Conservation (phyloP, 192 early-diverging fungal genomes). For the Backusella tarrabulga region DNA sequence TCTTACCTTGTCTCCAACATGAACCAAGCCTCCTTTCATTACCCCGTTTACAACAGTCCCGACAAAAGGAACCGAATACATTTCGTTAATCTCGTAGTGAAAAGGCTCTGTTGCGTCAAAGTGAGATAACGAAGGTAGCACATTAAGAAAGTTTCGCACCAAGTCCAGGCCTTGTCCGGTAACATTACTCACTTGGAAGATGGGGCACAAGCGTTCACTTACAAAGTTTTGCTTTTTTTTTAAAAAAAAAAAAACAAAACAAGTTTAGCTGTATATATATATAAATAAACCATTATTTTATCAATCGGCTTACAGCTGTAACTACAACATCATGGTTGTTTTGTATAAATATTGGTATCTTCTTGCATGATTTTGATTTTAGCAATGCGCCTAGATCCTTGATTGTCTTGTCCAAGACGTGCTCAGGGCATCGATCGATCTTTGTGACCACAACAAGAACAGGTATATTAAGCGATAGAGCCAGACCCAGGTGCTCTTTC, state of each 20-base stretch:
- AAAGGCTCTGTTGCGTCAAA: slow-evolving; percentile 58
- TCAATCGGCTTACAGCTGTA: slow-evolving; percentile 51
- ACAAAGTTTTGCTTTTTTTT: slow-evolving; percentile 61
- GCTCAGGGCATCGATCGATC: slow-evolving; percentile 89
- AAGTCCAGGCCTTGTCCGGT: slow-evolving; percentile 68
- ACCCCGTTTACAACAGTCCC: slow-evolving; percentile 91
- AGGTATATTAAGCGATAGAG: slow-evolving; percentile 82
- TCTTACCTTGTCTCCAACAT: slow-evolving; percentile 78
- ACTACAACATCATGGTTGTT: slow-evolving; percentile 73
- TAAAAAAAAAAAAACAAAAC: not conserved
- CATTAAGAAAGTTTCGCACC: slow-evolving; percentile 82
- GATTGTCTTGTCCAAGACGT: slow-evolving; percentile 80
- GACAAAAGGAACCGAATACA: slow-evolving; percentile 87
- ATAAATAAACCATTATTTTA: no score
- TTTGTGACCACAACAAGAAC: slow-evolving; percentile 94
- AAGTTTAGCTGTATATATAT: not conserved
- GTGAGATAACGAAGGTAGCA: slow-evolving; percentile 64
- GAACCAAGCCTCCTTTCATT: slow-evolving; percentile 61
- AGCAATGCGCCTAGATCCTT: slow-evolving; percentile 81
- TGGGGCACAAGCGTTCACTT: slow-evolving; percentile 86
- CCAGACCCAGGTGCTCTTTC: slow-evolving; percentile 89
- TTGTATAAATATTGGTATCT: slow-evolving; percentile 86
- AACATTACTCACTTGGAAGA: slow-evolving; percentile 94
- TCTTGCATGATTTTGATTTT: slow-evolving; percentile 87
- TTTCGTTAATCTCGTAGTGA: slow-evolving; percentile 88